Evolutionary conservation across 108 stramenopile species (phyloP), one percentile per base, ranked within the genome.

Genomic region (Nitzschia inconspicua): DNA sequence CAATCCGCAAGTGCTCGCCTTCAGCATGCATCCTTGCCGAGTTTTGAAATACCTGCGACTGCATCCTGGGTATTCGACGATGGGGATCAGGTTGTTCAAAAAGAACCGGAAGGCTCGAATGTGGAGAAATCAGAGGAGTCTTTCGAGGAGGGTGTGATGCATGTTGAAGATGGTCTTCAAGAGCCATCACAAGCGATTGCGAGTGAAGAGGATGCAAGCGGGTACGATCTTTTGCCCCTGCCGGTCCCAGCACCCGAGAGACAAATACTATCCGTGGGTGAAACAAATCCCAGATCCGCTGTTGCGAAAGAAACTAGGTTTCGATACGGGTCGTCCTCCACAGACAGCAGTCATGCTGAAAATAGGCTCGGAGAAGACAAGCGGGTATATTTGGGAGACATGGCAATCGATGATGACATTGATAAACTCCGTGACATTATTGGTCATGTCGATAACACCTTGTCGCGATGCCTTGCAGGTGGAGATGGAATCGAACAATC

Each of bases 11-110:
- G 91, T 67, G 88, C 91, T 5, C 82, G 78, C 31, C 66, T 93
- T 47, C 91, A 93, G 47, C 91, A 93, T 60, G 91, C 91, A 10
- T 89, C 88, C 4, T 57, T 93, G 20, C 91, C 91, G 4, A 77
- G 56, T 32, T 89, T 88, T 65, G 72, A 77, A 29, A 68, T 72
- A 67, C 61, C 80, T 16, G 56, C 75, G 36, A 81, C 68, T 34
- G 67, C 60, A 44, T 68, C 59, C 8, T 85, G 86, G 57, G 53
- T 20, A 0, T 81, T 87, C 18, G 77, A 78, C 8, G 76, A 78
- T 1, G 59, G 44, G 13, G 43, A 55, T 37, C 14, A 37, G 40
- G 18, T 60, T 54, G 31, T 31, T 14, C 24, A n/a, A 44, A 23
- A 47, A n/a, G 59, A 73, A 18, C 47, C 58, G 14, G 55, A 57